Evolutionary conservation across 441 rosid species (phyloP).

Genomic region (Populus tomentosa): DNA sequence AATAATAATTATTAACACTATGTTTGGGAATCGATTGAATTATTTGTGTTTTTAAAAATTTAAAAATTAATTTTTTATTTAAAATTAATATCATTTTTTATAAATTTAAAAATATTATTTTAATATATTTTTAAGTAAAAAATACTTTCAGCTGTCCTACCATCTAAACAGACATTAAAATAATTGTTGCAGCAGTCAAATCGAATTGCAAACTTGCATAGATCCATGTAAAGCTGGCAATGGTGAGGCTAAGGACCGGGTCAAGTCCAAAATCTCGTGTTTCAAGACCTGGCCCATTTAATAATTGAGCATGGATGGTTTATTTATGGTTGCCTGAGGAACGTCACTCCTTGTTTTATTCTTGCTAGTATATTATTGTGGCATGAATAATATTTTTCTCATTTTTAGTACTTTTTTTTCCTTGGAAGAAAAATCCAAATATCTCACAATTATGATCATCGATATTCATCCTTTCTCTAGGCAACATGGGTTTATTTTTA

Average conservation of each 20-base stretch:
- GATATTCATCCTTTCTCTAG: not conserved
- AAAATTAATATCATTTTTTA: no score
- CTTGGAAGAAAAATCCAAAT: no score
- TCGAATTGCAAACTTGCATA: not conserved
- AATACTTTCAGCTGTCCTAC: no score
- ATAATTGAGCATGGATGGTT: not conserved
- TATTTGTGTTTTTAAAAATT: no score
- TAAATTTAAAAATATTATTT: no score
- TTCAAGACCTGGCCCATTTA: not conserved
- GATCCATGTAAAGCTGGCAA: not conserved
- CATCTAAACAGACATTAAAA: no score
- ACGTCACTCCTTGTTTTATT: not conserved
- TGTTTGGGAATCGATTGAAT: no score
- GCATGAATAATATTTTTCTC: no score
- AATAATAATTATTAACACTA: no score
- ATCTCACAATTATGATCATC: not conserved
- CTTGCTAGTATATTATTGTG: not conserved
- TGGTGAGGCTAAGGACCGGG: not conserved
- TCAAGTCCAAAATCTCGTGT: not conserved
- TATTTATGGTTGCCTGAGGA: not conserved
- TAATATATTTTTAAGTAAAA: no score
- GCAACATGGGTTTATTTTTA: not conserved
- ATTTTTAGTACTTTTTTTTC: no score
- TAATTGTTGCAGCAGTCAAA: not conserved
- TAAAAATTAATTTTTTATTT: no score